Percentiles rank a stretch among this genome's conserved stretches.
Evolutionary conservation across 495 filamentous ascomycete species (phyloP).

Genomic region (Antarctomyces pellizariae): DNA sequence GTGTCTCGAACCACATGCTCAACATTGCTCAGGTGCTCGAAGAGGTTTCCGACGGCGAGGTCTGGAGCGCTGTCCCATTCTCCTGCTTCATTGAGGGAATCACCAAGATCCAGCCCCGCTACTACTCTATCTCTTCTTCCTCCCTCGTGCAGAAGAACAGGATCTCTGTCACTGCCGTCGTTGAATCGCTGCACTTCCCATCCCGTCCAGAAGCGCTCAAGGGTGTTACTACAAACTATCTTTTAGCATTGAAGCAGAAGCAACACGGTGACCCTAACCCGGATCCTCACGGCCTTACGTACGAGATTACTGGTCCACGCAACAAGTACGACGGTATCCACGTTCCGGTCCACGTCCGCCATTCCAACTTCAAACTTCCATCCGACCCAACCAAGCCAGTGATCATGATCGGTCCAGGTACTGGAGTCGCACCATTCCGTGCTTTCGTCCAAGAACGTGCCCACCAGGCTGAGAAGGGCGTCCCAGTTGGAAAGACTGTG

Average conservation of each 20-base stretch:
- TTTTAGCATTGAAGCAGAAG: slow-evolving; percentile 89
- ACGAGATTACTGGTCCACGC: slow-evolving; percentile 70
- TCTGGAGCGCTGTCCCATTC: slow-evolving; percentile 72
- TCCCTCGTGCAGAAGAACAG: slow-evolving; percentile 82
- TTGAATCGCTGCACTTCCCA: slow-evolving; percentile 59
- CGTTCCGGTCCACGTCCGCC: slow-evolving; percentile 83
- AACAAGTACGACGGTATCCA: slow-evolving; percentile 97
- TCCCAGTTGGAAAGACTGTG: slow-evolving; percentile 70
- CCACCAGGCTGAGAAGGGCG: slow-evolving; percentile 52
- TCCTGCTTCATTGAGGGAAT: slow-evolving; percentile 85
- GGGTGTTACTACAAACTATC: slow-evolving; percentile 93
- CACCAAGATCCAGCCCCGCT: slow-evolving; percentile 86
- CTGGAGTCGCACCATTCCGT: slow-evolving; percentile 90
- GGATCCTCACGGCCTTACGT: slow-evolving; percentile 68
- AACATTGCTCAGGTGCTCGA: slow-evolving; percentile 84
- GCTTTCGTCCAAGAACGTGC: slow-evolving; percentile 88
- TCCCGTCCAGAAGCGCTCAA: slow-evolving; percentile 64
- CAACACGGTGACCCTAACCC: slow-evolving; percentile 78
- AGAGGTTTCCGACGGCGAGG: slow-evolving; percentile 38
- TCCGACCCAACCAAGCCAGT: slow-evolving; percentile 85
- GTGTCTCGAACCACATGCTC: slow-evolving; percentile 56
- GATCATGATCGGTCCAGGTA: slow-evolving; percentile 90
- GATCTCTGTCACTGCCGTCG: slow-evolving; percentile 86
- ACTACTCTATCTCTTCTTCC: slow-evolving; percentile 98
- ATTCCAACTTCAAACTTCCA: slow-evolving; percentile 98